Conservation (phyloP, 345 rosid genomes). For the Salix caprea region DNA sequence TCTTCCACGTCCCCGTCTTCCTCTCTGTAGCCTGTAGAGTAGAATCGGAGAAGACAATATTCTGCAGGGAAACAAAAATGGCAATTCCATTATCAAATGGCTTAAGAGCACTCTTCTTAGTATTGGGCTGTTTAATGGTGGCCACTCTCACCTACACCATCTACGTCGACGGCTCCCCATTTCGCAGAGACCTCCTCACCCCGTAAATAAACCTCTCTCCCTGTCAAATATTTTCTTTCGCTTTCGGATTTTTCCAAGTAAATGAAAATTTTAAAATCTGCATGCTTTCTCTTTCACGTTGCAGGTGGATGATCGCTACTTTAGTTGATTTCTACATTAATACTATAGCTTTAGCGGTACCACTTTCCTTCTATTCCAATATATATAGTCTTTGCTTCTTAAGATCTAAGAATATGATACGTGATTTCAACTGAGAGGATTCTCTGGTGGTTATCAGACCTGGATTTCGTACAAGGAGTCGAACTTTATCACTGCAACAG, state of each 20-base stretch:
- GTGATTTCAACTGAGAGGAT: not conserved
- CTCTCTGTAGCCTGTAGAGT: not conserved
- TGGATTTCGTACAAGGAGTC: slow-evolving; percentile 76
- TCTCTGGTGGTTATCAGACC: slow-evolving; percentile 33
- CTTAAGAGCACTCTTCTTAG: slow-evolving; percentile 43
- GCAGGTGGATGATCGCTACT: slow-evolving; percentile 77
- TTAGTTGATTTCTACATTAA: slow-evolving; percentile 69
- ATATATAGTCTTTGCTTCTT: not conserved
- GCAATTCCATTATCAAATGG: slow-evolving; percentile 31
- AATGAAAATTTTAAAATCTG: not conserved
- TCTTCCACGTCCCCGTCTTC: slow-evolving; percentile 4
- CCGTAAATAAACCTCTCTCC: slow-evolving; percentile 37
- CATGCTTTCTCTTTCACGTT: not conserved
- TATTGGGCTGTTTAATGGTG: slow-evolving; percentile 42
- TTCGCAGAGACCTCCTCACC: slow-evolving; percentile 63
- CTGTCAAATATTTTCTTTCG: not conserved
- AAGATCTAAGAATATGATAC: not conserved
- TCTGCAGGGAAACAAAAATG: slow-evolving; percentile 16
- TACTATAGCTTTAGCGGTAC: slow-evolving; percentile 54
- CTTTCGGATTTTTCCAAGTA: not conserved
- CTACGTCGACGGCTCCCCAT: slow-evolving; percentile 61
- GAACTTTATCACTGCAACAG: slow-evolving; percentile 31
- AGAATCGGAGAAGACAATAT: not conserved
- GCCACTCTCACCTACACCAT: slow-evolving; percentile 59
- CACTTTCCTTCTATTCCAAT: not conserved